A percentile compares a stretch with the other conserved stretches of the same genome.
phyloP scores from a whole-genome alignment of 805 yeast genomes.

The Candida insectorum region DNA sequence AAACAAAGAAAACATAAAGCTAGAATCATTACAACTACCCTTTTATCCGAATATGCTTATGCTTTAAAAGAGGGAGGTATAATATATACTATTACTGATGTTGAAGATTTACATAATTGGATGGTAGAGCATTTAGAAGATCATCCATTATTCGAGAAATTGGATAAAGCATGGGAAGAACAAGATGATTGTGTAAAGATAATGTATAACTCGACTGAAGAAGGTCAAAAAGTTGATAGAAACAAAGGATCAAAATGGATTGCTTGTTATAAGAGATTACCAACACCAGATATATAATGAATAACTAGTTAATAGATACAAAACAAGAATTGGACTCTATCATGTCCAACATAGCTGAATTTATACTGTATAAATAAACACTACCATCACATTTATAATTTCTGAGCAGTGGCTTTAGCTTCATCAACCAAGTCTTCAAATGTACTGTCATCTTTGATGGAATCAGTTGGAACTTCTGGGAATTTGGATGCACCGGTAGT shows the following conservation, averaged over 20 bases:
- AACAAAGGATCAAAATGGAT: slow-evolving; percentile 84
- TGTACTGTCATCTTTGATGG: slow-evolving; percentile 16
- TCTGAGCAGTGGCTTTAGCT: slow-evolving; percentile 13
- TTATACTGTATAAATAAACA: slow-evolving; percentile 3
- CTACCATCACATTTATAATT: slow-evolving; percentile 3
- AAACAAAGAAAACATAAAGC: slow-evolving; percentile 97
- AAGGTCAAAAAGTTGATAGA: slow-evolving; percentile 93
- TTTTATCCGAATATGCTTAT: slow-evolving; percentile 88
- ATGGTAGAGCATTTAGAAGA: slow-evolving; percentile 89
- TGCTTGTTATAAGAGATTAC: slow-evolving; percentile 80
- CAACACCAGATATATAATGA: slow-evolving; percentile 44
- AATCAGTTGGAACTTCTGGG: slow-evolving; percentile 38
- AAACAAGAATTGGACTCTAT: background rate
- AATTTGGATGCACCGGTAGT: slow-evolving; percentile 21
- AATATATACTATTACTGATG: slow-evolving; percentile 93
- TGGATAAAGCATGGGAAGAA: slow-evolving; percentile 73
- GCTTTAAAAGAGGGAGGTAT: slow-evolving; percentile 84
- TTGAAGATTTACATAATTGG: slow-evolving; percentile 89
- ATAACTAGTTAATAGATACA: background rate
- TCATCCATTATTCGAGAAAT: slow-evolving; percentile 87
- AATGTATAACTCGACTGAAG: slow-evolving; percentile 94
- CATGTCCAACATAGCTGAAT: no score
- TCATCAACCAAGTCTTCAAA: slow-evolving; percentile 23
- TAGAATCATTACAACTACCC: slow-evolving; percentile 85
- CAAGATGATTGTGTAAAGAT: slow-evolving; percentile 77